phyloP scores from a whole-genome alignment of 2,329 filamentous ascomycete species.

The Alternaria conjuncta region DNA sequence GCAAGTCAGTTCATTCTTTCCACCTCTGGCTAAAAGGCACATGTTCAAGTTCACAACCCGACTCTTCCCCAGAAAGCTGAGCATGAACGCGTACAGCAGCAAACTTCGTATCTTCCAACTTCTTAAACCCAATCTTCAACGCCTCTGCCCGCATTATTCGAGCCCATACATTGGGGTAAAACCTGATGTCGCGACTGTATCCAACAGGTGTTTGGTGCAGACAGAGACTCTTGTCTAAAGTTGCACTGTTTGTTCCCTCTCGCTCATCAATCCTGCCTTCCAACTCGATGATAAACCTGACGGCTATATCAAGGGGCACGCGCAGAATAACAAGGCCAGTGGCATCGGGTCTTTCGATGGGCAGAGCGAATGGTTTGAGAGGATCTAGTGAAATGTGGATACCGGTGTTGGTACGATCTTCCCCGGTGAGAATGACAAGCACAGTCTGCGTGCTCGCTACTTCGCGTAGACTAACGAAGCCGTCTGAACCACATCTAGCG shows the following conservation, averaged over 20 bases:
- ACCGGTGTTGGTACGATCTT: slow-evolving; percentile 2
- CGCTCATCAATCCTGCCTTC: slow-evolving; percentile 10
- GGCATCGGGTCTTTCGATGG: slow-evolving; percentile 16
- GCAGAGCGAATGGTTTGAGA: slow-evolving; percentile 16
- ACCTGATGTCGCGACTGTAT: slow-evolving; percentile 6
- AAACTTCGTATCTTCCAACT: slow-evolving; percentile 9
- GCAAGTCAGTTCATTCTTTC: too few species aligned
- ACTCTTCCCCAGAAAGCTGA: slow-evolving; percentile 12
- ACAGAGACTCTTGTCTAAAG: slow-evolving; percentile 15
- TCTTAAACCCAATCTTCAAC: slow-evolving; percentile 9
- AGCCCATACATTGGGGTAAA: slow-evolving; percentile 7
- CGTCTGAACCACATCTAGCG: slow-evolving; percentile 6
- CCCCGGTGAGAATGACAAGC: slow-evolving; percentile 10
- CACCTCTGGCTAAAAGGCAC: slow-evolving; percentile 3
- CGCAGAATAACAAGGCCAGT: slow-evolving; percentile 18
- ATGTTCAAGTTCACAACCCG: not conserved
- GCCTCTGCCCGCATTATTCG: slow-evolving; percentile 13
- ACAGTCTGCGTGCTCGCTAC: slow-evolving; percentile 13
- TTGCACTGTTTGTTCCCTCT: slow-evolving; percentile 5
- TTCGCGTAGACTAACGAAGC: slow-evolving; percentile 20
- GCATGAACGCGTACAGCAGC: slow-evolving; percentile 13
- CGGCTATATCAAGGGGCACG: slow-evolving; percentile 4
- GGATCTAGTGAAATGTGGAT: slow-evolving; percentile 11
- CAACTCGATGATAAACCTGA: slow-evolving; percentile 1
- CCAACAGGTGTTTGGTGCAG: slow-evolving; percentile 5